Evolutionary conservation across 805 yeast species (phyloP).

Genomic region (Saccharomyces paradoxus): DNA sequence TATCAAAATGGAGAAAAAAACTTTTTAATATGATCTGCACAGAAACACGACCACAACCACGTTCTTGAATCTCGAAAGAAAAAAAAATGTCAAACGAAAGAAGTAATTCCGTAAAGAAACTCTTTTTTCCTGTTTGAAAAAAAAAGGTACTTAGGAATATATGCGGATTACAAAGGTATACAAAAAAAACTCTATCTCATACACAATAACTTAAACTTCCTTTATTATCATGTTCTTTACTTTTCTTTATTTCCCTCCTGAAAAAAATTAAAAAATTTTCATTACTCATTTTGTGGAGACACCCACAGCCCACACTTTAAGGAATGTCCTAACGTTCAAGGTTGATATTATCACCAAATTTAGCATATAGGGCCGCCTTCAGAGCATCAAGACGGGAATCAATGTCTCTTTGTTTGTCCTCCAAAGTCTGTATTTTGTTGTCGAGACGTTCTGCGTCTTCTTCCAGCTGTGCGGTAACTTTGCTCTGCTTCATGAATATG

Average conservation of each 20-base stretch:
- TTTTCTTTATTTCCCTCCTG: neutral
- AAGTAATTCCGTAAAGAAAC: neutral
- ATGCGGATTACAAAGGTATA: neutral
- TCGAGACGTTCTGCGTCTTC: constrained; percentile 48
- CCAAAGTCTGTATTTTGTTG: constrained; percentile 38
- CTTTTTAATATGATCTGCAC: neutral
- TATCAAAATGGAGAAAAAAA: neutral
- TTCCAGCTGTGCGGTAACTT: constrained; percentile 64
- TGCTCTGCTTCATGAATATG: constrained; percentile 55
- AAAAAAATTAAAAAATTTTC: neutral
- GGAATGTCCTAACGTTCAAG: constrained; percentile 47
- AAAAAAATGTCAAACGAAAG: neutral
- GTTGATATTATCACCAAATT: constrained; percentile 84
- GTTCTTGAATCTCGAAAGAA: neutral
- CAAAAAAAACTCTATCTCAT: neutral
- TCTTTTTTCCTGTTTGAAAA: neutral
- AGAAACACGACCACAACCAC: neutral
- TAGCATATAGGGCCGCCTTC: constrained; percentile 72
- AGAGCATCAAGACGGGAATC: constrained; percentile 50
- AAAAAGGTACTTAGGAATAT: neutral
- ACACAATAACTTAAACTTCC: neutral
- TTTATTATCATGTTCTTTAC: neutral
- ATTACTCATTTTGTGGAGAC: neutral
- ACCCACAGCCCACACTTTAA: neutral
- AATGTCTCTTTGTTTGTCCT: constrained; percentile 41